Evolutionary conservation across 176 grass and related monocot species (phyloP).

Genomic region (Oryza glumipatula): DNA sequence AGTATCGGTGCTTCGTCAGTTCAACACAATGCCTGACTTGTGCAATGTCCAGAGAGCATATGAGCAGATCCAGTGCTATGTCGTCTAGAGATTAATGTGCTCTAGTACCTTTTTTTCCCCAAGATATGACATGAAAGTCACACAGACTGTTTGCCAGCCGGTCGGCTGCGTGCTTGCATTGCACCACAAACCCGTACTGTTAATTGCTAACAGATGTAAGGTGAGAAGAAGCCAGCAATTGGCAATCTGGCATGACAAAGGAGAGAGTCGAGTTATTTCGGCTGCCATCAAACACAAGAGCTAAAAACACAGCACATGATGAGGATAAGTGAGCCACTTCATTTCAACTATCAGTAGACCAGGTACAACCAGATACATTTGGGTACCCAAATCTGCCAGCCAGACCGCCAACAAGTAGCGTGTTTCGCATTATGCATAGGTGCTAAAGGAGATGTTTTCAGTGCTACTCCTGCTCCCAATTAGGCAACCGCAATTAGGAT

Average conservation of each 20-base stretch:
- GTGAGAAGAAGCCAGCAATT: neutral
- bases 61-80: neutral
- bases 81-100: neutral
- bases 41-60: neutral
- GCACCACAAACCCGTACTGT: neutral
- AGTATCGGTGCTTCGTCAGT: neutral
- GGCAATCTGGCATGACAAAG: neutral
- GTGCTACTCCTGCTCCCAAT: neutral
- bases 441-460: neutral
- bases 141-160: neutral
- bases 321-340: neutral
- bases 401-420: neutral
- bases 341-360: neutral
- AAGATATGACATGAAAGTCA: too few relatives aligned
- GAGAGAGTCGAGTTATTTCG: neutral
- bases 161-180: neutral
- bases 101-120: too few relatives aligned
- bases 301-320: constrained; percentile 1
- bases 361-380: neutral
- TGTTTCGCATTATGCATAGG: neutral
- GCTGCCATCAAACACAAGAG: neutral
- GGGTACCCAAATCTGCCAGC: neutral
- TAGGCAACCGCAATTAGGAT: neutral
- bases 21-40: neutral
- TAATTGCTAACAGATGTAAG: neutral